These are phyloP conservation scores for Tulasnella calospora DNA, from an alignment of 768 basidiomycete species.

Conservation along the genomic window DNA sequence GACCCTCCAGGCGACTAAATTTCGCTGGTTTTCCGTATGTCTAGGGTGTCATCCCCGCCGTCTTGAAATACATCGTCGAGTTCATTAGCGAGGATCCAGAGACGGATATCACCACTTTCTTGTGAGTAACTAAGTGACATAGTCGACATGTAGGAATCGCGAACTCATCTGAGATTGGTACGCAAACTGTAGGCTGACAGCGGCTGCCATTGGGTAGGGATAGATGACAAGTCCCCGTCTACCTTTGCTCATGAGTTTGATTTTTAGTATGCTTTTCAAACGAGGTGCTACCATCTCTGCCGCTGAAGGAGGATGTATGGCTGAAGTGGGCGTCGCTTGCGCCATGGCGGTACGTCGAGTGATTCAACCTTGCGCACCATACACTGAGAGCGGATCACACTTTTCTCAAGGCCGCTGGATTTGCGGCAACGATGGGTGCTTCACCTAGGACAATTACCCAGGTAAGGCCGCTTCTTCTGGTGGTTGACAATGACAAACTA, in stretches of 20 bases:
- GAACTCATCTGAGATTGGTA: not conserved
- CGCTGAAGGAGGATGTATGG: constrained; percentile 82
- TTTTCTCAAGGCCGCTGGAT: constrained; percentile 26
- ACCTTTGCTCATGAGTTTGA: not conserved
- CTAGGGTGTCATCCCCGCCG: constrained; percentile 71
- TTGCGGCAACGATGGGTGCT: constrained; percentile 19
- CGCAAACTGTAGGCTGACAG: constrained; percentile 11
- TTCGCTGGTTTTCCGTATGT: not conserved
- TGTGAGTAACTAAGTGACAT: constrained; percentile 48
- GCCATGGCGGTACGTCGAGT: constrained; percentile 76
- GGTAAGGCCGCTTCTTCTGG: not conserved
- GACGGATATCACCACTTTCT: constrained; percentile 80
- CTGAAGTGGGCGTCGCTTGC: constrained; percentile 95
- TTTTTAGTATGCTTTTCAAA: constrained; percentile 81
- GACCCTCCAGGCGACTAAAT: not conserved
- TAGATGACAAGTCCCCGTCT: not conserved
- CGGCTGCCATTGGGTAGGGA: constrained; percentile 4
- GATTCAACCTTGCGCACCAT: not conserved
- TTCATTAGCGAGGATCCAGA: constrained; percentile 90
- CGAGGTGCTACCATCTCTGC: constrained; percentile 95
- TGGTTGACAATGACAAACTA: not conserved
- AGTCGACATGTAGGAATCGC: not conserved
- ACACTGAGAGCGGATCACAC: not conserved
- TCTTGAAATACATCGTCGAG: constrained; percentile 85
- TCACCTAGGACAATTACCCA: constrained; percentile 26